phyloP scores from a whole-genome alignment of 257 asterid genomes.

The Striga asiatica region DNA sequence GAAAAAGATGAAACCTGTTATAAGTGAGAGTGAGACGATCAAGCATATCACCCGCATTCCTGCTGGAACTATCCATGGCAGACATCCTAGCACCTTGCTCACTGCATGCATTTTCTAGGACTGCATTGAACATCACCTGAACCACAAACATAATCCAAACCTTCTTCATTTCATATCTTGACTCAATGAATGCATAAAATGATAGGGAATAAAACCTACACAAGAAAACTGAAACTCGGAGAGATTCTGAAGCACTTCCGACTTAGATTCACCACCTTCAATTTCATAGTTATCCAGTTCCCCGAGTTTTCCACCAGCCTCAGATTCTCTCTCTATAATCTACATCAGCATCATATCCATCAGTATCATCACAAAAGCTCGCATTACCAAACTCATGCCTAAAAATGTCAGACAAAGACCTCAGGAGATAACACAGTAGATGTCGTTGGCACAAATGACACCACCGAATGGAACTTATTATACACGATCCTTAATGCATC shows the following conservation, averaged over 20 bases:
- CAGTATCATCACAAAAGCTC: constrained; percentile 7
- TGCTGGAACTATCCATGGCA: constrained; percentile 99
- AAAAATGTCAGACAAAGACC: constrained; percentile 38
- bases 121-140: constrained; percentile 61
- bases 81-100: constrained; percentile 87
- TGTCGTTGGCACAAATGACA: constrained; percentile 52
- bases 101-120: constrained; percentile 83
- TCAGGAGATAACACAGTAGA: constrained; percentile 90
- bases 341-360: constrained; percentile 20
- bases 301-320: constrained; percentile 88
- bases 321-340: constrained; percentile 88
- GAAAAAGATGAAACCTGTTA: constrained; percentile 28
- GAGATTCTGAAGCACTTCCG: constrained; percentile 93
- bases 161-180: too few species aligned
- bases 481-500: constrained; percentile 81
- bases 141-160: too few species aligned
- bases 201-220: constrained; percentile 34
- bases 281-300: constrained; percentile 80
- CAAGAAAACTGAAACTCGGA: constrained; percentile 89
- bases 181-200: too few species aligned
- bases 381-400: not conserved
- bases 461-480: constrained; percentile 76
- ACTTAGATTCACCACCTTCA: constrained; percentile 97
- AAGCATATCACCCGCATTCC: constrained; percentile 99
- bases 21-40: constrained; percentile 94